Conservation (phyloP, 495 filamentous ascomycete species). For the Astrothelium subdiscretum region DNA sequence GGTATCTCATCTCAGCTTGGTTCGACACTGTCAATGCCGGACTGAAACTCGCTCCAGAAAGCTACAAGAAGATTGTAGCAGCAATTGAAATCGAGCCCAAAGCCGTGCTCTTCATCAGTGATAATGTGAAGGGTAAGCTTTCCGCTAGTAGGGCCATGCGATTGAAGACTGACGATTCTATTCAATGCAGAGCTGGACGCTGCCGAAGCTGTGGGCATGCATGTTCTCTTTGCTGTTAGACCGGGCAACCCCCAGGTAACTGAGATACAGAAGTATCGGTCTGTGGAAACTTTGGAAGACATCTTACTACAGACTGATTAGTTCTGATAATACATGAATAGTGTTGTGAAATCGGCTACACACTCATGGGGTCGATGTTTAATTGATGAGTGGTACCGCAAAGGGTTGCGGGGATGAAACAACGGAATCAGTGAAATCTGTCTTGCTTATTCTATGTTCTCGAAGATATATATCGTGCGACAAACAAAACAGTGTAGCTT, state of each 20-base stretch:
- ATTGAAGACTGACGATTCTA: not conserved
- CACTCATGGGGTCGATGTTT: too few relatives aligned
- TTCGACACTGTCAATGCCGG: slow-evolving; percentile 70
- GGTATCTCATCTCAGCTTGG: slow-evolving; percentile 41
- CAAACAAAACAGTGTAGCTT: too few relatives aligned
- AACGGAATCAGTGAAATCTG: too few relatives aligned
- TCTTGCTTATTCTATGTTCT: too few relatives aligned
- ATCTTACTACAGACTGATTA: not conserved
- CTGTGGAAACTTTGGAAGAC: not conserved
- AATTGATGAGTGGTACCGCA: too few relatives aligned
- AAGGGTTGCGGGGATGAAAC: too few relatives aligned
- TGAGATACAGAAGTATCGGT: not conserved
- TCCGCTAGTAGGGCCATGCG: not conserved
- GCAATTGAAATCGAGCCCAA: slow-evolving; percentile 27
- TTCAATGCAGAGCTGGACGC: slow-evolving; percentile 45
- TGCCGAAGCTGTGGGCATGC: slow-evolving; percentile 51
- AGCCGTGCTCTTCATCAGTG: slow-evolving; percentile 57
- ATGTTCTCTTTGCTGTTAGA: slow-evolving; percentile 46
- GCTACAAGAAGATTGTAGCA: slow-evolving; percentile 47
- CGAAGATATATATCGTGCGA: too few relatives aligned
- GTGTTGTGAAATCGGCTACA: too few relatives aligned
- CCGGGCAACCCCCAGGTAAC: slow-evolving; percentile 49
- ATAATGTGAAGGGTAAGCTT: slow-evolving; percentile 45
- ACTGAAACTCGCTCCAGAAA: slow-evolving; percentile 46
- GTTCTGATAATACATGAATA: too few relatives aligned